Evolutionary conservation across 1,284 basidiomycete species (phyloP).

Genomic region (Irpex sp.): DNA sequence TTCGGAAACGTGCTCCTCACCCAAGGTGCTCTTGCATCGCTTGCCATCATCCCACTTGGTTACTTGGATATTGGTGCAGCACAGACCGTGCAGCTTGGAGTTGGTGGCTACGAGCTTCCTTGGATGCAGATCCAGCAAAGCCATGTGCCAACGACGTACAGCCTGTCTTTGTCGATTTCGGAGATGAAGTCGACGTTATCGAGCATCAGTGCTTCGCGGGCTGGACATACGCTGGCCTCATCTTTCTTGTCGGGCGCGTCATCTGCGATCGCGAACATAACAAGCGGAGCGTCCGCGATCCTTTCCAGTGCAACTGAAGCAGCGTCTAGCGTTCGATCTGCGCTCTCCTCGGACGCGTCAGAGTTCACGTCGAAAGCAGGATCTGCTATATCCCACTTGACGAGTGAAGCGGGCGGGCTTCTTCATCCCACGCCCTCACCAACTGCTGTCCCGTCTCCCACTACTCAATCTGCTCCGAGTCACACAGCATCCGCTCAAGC

Average conservation of each 20-base stretch:
- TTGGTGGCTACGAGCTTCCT: conserved; percentile 18
- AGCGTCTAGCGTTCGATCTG: not conserved
- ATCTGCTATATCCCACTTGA: not conserved
- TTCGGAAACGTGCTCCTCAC: conserved; percentile 55
- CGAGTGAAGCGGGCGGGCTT: not conserved
- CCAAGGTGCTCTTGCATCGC: conserved; percentile 49
- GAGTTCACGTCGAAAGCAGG: not conserved
- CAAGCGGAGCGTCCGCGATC: not conserved
- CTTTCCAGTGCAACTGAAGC: not conserved
- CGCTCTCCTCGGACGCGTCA: not conserved
- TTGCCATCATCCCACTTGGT: conserved; percentile 51
- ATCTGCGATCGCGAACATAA: not conserved
- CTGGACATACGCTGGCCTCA: not conserved
- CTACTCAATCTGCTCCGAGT: no score
- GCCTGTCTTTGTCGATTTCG: not conserved
- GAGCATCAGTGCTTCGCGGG: not conserved
- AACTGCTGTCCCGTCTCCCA: not conserved
- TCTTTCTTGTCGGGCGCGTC: not conserved
- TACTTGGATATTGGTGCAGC: conserved; percentile 50
- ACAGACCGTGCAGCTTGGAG: conserved; percentile 36
- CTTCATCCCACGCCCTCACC: not conserved
- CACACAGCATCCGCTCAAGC: not conserved
- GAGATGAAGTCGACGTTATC: not conserved
- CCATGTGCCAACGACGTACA: conserved; percentile 15
- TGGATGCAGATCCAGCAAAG: conserved; percentile 17